phyloP scores from a whole-genome alignment of 2,329 filamentous ascomycete genomes.

The Pyrenophora tritici-repentis region DNA sequence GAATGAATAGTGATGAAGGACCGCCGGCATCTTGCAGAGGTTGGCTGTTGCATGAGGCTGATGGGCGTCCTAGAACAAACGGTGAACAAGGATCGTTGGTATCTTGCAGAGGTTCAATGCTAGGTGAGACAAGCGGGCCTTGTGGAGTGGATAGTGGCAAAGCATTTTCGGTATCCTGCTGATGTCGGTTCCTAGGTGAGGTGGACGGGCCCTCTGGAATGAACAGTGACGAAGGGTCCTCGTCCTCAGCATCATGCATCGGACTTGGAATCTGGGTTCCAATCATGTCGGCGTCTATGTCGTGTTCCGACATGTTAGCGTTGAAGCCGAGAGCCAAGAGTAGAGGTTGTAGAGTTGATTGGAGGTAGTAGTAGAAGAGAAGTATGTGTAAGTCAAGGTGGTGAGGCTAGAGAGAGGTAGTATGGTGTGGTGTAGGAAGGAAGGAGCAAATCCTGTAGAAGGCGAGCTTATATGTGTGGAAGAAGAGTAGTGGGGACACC shows the following conservation, averaged over 20 bases:
- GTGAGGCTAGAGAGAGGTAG: not conserved
- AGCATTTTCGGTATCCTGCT: not conserved
- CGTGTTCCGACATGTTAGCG: slow-evolving; percentile 4
- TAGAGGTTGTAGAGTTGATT: not conserved
- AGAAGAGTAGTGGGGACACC: not conserved
- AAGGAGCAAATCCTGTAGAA: not conserved
- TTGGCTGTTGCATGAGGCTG: not conserved
- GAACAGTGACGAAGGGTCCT: slow-evolving; percentile 18
- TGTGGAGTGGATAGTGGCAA: too few relatives aligned
- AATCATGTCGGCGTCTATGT: not conserved
- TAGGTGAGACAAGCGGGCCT: too few relatives aligned
- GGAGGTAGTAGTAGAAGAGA: not conserved
- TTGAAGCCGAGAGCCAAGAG: not conserved
- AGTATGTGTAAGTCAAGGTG: not conserved
- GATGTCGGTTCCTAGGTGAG: not conserved
- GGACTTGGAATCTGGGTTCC: slow-evolving; percentile 2
- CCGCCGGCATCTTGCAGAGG: not conserved
- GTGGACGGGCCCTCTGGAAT: slow-evolving; percentile 14
- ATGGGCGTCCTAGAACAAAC: slow-evolving; percentile 18
- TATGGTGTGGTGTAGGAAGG: slow-evolving; percentile 6
- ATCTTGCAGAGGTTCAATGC: too few relatives aligned
- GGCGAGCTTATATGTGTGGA: not conserved
- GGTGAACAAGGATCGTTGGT: slow-evolving; percentile 13
- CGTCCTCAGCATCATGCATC: not conserved
- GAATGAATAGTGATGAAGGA: too few relatives aligned